A percentile compares a stretch with the other conserved stretches of the same genome.
phyloP scores from a whole-genome alignment of 306 rosid genomes.

The Mucuna pruriens region DNA sequence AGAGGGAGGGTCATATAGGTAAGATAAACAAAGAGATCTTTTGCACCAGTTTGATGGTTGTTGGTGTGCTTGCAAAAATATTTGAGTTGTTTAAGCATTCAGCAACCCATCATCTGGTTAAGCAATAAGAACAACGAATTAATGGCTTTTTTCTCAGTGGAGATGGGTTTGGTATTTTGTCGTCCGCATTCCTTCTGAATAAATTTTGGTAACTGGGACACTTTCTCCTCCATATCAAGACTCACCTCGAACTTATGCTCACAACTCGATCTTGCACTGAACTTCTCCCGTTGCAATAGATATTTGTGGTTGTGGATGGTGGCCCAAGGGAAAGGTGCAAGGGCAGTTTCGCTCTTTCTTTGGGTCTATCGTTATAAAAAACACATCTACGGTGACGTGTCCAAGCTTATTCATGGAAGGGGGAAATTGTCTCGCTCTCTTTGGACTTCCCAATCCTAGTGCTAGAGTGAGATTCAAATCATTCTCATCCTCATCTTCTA shows the following conservation, averaged over 20 bases:
- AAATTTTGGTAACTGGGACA: not conserved
- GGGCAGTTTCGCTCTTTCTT: not conserved
- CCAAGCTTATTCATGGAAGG: too few species aligned
- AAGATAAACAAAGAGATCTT: slow-evolving; percentile 60
- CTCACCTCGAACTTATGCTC: slow-evolving; percentile 12
- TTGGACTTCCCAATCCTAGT: too few species aligned
- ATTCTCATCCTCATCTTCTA: too few species aligned
- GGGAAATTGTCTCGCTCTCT: too few species aligned
- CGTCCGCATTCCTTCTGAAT: slow-evolving; percentile 29
- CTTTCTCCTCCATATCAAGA: slow-evolving; percentile 16
- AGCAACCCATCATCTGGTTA: slow-evolving; percentile 56
- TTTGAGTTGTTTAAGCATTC: slow-evolving; percentile 56
- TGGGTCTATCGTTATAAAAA: too few species aligned
- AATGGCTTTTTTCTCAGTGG: slow-evolving; percentile 38
- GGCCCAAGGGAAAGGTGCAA: slow-evolving; percentile 62
- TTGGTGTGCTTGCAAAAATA: slow-evolving; percentile 47
- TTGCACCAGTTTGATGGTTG: slow-evolving; percentile 54
- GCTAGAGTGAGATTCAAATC: too few species aligned
- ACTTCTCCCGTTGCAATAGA: slow-evolving; percentile 39
- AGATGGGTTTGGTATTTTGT: slow-evolving; percentile 48
- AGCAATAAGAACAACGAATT: slow-evolving; percentile 70
- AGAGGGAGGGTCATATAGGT: slow-evolving; percentile 47
- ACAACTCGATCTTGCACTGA: slow-evolving; percentile 55
- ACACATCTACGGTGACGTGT: too few species aligned
- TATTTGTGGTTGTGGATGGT: slow-evolving; percentile 17